Evolutionary conservation across 2,329 filamentous ascomycete species (phyloP), one percentile per base, ranked within the genome.

Genomic region (Gremmenia infestans): DNA sequence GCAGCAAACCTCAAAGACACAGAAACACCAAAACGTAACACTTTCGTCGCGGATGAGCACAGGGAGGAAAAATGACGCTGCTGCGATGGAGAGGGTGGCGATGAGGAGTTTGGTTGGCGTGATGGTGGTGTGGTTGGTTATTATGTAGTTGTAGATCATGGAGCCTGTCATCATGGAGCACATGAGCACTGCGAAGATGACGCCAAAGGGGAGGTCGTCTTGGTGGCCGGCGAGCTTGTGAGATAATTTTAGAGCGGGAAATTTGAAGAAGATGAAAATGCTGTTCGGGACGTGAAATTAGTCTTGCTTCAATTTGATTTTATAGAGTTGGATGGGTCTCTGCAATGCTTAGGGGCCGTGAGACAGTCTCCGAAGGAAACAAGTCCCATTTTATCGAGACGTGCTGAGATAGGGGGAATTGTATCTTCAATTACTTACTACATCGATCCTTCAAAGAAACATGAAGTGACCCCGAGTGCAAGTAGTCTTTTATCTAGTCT

Each of bases 261-360:
- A 79, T 75, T 81, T 83, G 71, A 82, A 82, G 68, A 83, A 83
- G 57, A 84, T 78, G 62, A 82, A 83, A 7, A 85, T 72, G 64
- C 28, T 28, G 1, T 28, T 8, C 2, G 25, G 7, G 2, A 28
- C 3, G 28, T 28, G 28, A 9, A 7, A 9, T 28, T 9, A 28
- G 28, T 28, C 8, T 28, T 28, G 28, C 8, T 28, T 2, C 8
- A 9, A 8, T 28, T 28, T 2, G 2, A 9, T 3, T 28, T 28
- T 28, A 9, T 9, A 8, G 28, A 3, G 8, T 28, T 28, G 9
- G 7, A 7, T 5, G 28, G 3, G 8, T 28, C n/a, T 28, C 28
- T 28, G 8, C 28, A 2, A 9, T 28, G 28, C 2, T 28, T 28
- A 28, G 25, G 23, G 25, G 6, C 25, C 25, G 25, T 28, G 25